A percentile compares a stretch with the other conserved stretches of the same genome.
These are phyloP conservation scores for Nannochloris sp. DNA, from an alignment of 139 green algal species.

Conservation along the genomic window DNA sequence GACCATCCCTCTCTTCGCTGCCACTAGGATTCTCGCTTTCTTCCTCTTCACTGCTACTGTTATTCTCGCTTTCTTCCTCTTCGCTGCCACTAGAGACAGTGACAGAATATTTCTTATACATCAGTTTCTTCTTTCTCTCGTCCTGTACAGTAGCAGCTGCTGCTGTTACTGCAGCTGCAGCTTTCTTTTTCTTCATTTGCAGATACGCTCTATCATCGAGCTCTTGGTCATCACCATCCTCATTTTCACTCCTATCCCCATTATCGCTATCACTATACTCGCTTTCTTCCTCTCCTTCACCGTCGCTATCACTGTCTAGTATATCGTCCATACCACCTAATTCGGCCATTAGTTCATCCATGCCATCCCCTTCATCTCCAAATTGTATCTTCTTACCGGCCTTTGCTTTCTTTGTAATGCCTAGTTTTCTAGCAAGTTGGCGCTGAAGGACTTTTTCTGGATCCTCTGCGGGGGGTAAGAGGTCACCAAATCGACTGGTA, in stretches of 20 bases:
- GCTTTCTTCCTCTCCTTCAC: background rate
- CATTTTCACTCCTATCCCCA: background rate
- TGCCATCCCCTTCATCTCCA: slow-evolving; percentile 26
- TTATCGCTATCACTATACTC: background rate
- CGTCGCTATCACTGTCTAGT: background rate
- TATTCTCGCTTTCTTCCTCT: no score
- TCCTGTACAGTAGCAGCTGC: background rate
- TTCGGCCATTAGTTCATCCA: slow-evolving; percentile 39
- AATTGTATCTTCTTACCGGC: no score
- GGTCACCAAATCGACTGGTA: background rate
- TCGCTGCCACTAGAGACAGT: no score
- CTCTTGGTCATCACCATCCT: background rate
- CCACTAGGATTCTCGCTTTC: background rate
- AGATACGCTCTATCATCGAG: background rate
- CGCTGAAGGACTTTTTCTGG: slow-evolving; percentile 34
- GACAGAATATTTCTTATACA: no score
- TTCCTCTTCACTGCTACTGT: background rate
- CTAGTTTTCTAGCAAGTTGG: slow-evolving; percentile 38
- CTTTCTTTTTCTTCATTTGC: background rate
- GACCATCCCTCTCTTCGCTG: background rate
- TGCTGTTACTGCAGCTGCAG: no score
- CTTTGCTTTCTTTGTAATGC: slow-evolving; percentile 33
- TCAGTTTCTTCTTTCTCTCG: background rate
- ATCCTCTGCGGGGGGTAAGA: slow-evolving; percentile 1
- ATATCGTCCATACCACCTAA: slow-evolving; percentile 1